phyloP scores from a whole-genome alignment of 768 basidiomycete species.

The Hericium rajendrae region DNA sequence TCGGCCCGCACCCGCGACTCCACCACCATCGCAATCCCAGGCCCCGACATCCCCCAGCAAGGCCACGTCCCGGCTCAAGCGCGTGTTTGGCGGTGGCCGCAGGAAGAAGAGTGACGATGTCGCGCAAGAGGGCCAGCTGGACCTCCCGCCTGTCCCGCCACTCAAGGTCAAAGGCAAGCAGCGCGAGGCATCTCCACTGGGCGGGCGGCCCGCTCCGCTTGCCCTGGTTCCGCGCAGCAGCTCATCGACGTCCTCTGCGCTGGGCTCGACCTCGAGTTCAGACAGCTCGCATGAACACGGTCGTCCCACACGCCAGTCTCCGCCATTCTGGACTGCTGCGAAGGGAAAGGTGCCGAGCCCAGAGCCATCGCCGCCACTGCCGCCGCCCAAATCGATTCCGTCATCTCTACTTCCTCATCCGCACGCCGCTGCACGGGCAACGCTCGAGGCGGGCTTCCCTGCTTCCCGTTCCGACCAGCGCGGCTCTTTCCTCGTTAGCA shows the following conservation, averaged over 20 bases:
- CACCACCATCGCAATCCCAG: constrained; percentile 15
- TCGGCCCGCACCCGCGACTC: constrained; percentile 16
- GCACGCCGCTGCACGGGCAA: not conserved
- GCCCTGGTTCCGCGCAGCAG: not conserved
- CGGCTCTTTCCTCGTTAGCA: constrained; percentile 44
- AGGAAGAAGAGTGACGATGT: constrained; percentile 49
- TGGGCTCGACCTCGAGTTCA: too few species aligned
- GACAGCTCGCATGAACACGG: too few species aligned
- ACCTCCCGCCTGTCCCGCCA: not conserved
- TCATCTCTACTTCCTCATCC: not conserved
- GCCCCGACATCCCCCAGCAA: constrained; percentile 19
- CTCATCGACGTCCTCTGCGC: too few species aligned
- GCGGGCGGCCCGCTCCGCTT: not conserved
- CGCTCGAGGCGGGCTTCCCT: not conserved
- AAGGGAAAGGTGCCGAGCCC: constrained; percentile 13
- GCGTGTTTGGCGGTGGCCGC: constrained; percentile 41
- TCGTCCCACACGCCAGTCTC: not conserved
- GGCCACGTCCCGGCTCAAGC: constrained; percentile 41
- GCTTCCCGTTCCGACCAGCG: constrained; percentile 22
- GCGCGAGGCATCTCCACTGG: not conserved
- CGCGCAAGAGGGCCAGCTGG: constrained; percentile 6
- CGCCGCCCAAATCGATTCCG: constrained; percentile 1
- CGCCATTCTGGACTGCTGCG: not conserved
- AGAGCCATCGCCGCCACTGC: constrained; percentile 14
- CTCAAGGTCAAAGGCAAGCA: constrained; percentile 4